These are phyloP conservation scores for Acidiella bohemica DNA, from an alignment of 495 filamentous ascomycete genomes.

Conservation along the genomic window DNA sequence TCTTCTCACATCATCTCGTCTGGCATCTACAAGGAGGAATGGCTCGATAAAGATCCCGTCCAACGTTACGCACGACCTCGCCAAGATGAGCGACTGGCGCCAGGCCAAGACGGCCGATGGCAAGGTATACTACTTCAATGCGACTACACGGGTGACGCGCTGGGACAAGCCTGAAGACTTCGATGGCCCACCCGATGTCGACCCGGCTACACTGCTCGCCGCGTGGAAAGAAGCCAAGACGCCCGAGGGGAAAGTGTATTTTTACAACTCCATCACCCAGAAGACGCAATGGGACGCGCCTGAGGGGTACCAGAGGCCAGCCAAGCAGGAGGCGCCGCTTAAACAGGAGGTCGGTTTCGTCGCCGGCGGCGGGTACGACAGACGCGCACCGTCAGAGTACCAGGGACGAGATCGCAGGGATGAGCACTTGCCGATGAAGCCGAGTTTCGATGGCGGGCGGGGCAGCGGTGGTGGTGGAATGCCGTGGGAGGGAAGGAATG, in stretches of 20 bases:
- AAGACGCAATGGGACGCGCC: conserved; percentile 73
- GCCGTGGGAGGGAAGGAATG: conserved; percentile 17
- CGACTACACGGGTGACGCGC: conserved; percentile 72
- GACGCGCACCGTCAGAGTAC: not conserved
- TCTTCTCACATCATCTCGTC: too few species aligned
- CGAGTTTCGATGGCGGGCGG: conserved; percentile 12
- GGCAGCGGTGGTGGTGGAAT: conserved; percentile 7
- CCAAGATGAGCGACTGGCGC: conserved; percentile 78
- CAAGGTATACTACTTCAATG: conserved; percentile 86
- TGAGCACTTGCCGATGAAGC: conserved; percentile 24
- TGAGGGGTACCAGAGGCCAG: conserved; percentile 6
- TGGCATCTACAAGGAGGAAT: too few species aligned
- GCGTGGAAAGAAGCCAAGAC: conserved; percentile 90
- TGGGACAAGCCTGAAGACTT: conserved; percentile 87
- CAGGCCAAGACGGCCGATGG: conserved; percentile 75
- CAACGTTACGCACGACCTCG: too few species aligned
- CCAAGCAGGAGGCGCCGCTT: conserved; percentile 6
- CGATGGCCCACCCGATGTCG: not conserved
- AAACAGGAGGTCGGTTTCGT: conserved; percentile 39
- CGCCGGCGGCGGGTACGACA: conserved; percentile 43
- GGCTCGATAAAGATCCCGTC: too few species aligned
- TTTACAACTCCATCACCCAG: conserved; percentile 83
- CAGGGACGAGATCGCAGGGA: conserved; percentile 28
- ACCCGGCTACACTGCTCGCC: conserved; percentile 3
- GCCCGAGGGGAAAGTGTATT: conserved; percentile 79